Evolutionary conservation across 1,284 basidiomycete genomes (phyloP), one percentile per base, ranked within the genome.

Genomic region (Irpex sp.): DNA sequence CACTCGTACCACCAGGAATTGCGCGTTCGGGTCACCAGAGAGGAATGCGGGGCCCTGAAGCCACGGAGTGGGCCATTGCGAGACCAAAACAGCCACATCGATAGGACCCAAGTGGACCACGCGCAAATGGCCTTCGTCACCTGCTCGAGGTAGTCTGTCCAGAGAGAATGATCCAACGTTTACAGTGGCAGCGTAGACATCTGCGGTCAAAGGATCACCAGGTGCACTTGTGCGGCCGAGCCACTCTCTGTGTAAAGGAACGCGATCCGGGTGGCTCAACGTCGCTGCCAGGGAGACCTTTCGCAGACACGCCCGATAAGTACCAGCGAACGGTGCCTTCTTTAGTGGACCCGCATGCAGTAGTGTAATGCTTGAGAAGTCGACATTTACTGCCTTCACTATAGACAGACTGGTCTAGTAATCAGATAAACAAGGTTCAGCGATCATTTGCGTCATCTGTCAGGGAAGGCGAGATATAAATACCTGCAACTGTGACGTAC

Each of bases 61-160:
- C 77, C 81, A 82, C 15, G 82, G 81, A 35, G 79, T 72, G 7
- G 86, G 84, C 87, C 87, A 90, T 69, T 87, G 83, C 2, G 82
- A 82, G 17, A 79, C 70, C 31, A 90, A 71, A 1, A 77, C 70
- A 50, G 83, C 75, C 21, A 84, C 66, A 43, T 77, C 70, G 33
- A 83, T 66, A 2, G 73, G 71, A 13, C 79, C 78, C n/a, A 87
- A 62, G 21, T 75, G 78, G 56, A 85, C 63, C 35, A 90, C 67
- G 4, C 78, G 81, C 57, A 80, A 71, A 53, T 71, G 71, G 36
- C 72, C 71, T 57, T 67, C 63, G 11, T 71, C 55, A 36, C 68
- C 66, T 1, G 70, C 71, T 4, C 66, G 63, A 43, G 74, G 68
- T 26, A 68, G 68, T 54, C 77, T 70, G 31, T 76, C 70, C 19